Conservation (phyloP, 306 rosid species). For the Acmispon strigosus region DNA sequence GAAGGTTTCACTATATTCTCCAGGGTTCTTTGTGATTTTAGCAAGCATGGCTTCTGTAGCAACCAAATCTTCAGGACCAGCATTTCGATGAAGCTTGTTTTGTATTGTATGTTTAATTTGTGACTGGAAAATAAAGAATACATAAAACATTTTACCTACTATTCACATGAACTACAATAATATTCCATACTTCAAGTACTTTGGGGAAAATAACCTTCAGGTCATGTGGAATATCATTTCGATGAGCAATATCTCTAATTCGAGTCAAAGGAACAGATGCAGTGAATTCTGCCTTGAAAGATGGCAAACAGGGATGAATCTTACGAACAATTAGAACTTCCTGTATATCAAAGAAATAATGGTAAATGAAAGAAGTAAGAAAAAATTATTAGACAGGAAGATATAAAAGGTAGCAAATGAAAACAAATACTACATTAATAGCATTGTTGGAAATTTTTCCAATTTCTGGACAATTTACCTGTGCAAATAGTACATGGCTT, state of each 20-base stretch:
- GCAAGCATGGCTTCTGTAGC: slow-evolving; percentile 97
- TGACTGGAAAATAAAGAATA: slow-evolving; percentile 44
- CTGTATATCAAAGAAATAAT: slow-evolving; percentile 37
- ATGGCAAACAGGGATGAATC: slow-evolving; percentile 93
- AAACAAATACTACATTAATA: background rate
- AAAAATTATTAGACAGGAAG: background rate
- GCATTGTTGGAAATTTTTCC: background rate
- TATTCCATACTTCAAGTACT: slow-evolving; percentile 11
- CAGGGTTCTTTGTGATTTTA: slow-evolving; percentile 70
- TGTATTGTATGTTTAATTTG: slow-evolving; percentile 96
- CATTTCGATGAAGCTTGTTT: slow-evolving; percentile 97
- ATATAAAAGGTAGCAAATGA: background rate
- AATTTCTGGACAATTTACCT: background rate
- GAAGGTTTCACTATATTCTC: slow-evolving; percentile 74
- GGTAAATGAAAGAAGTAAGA: slow-evolving; percentile 17
- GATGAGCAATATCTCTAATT: slow-evolving; percentile 97
- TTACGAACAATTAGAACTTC: slow-evolving; percentile 75
- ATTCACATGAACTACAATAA: slow-evolving; percentile 8
- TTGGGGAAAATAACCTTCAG: slow-evolving; percentile 57
- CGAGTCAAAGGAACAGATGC: slow-evolving; percentile 97
- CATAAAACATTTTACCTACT: slow-evolving; percentile 16
- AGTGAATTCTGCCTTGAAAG: slow-evolving; percentile 97
- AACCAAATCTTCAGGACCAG: slow-evolving; percentile 97
- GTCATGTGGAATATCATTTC: slow-evolving; percentile 92
- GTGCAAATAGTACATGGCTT: background rate